A percentile compares a stretch with the other conserved stretches of the same genome.
Conservation (phyloP, 192 early-diverging fungal species). For the Cetraspora pellucida region DNA sequence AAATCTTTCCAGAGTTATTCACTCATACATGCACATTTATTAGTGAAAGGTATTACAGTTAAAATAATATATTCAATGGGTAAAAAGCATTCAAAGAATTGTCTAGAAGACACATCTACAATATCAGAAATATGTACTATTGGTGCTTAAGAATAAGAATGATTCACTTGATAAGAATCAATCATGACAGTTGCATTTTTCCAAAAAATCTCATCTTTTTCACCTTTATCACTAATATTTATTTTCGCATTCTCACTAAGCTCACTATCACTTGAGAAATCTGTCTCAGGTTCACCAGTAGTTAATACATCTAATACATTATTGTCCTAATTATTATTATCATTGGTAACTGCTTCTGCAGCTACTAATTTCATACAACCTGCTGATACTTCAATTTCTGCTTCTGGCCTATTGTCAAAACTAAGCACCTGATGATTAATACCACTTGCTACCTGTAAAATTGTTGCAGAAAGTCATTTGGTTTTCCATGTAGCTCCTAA, state of each 20-base stretch:
- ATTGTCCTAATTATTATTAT: background rate
- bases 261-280: conserved; percentile 15
- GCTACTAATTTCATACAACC: conserved; percentile 5
- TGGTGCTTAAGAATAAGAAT: background rate
- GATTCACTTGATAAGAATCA: background rate
- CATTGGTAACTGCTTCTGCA: background rate
- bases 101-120: background rate
- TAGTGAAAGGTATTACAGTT: background rate
- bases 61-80: background rate
- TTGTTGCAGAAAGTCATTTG: background rate
- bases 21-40: background rate
- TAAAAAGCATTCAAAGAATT: conserved; percentile 1
- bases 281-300: background rate
- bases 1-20: background rate
- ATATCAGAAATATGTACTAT: conserved; percentile 4
- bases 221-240: background rate
- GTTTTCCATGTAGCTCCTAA: background rate
- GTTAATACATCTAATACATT: background rate
- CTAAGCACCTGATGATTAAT: background rate
- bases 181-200: background rate
- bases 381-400: conserved; percentile 6
- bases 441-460: background rate
- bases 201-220: background rate
- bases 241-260: background rate
- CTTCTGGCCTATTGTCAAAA: background rate